phyloP scores from a whole-genome alignment of 495 filamentous ascomycete species.

The Penicillium chermesinum region DNA sequence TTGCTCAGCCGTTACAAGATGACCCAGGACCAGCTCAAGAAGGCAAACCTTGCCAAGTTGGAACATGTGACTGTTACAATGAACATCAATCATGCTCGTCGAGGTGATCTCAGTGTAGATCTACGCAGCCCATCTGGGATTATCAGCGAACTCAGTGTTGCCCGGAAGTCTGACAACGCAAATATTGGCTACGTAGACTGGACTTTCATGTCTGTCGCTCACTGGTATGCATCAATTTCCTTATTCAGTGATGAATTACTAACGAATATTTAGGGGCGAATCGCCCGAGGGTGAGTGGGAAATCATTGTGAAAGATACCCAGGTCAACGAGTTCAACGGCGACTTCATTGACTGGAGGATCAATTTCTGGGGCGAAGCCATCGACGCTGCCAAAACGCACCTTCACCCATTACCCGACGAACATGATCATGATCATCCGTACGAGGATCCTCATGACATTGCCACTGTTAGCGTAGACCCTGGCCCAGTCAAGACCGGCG shows the following conservation, averaged over 20 bases:
- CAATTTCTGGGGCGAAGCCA: constrained; percentile 85
- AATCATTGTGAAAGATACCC: constrained; percentile 80
- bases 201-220: constrained; percentile 97
- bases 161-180: constrained; percentile 59
- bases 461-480: constrained; percentile 49
- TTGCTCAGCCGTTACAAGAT: constrained; percentile 73
- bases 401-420: constrained; percentile 79
- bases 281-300: constrained; percentile 83
- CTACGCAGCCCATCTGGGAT: constrained; percentile 78
- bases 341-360: constrained; percentile 89
- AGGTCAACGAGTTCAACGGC: constrained; percentile 69
- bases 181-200: constrained; percentile 81
- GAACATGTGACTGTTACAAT: constrained; percentile 98
- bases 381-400: constrained; percentile 63
- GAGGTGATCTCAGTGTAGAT: constrained; percentile 91
- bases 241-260: too few relatives aligned
- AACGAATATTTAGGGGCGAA: constrained; percentile 86
- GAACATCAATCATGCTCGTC: constrained; percentile 81
- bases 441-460: constrained; percentile 47
- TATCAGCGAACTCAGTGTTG: constrained; percentile 75
- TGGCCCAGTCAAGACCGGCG: constrained; percentile 39
- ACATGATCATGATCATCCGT: constrained; percentile 77
- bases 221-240: too few relatives aligned
- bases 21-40: constrained; percentile 65
- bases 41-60: constrained; percentile 76